Evolutionary conservation across 2,329 filamentous ascomycete genomes (phyloP).

Genomic region (Aspergillus puulaauensis): DNA sequence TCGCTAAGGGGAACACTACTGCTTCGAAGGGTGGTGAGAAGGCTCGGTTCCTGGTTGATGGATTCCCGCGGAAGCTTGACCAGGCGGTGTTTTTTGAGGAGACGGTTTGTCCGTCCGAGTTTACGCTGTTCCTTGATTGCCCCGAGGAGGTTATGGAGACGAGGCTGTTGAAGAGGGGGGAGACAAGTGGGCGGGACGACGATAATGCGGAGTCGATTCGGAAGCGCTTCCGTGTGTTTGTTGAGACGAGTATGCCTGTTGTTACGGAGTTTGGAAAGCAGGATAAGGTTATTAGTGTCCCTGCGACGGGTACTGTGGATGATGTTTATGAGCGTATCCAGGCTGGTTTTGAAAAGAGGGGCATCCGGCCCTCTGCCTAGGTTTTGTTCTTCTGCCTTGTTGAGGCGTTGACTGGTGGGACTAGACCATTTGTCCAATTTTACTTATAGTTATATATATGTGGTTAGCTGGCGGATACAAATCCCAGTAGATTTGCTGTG

Average conservation of each 20-base stretch:
- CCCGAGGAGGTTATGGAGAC: slow-evolving; percentile 84
- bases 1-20: background rate
- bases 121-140: slow-evolving; percentile 94
- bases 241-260: slow-evolving; percentile 97
- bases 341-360: slow-evolving; percentile 47
- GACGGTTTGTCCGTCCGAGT: slow-evolving; percentile 75
- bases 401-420: background rate
- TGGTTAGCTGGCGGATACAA: background rate
- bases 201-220: slow-evolving; percentile 95
- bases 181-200: slow-evolving; percentile 87
- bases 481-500: background rate
- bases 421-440: background rate
- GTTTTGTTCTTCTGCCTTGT: background rate
- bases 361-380: slow-evolving; percentile 24
- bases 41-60: slow-evolving; percentile 73
- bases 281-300: slow-evolving; percentile 76
- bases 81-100: slow-evolving; percentile 94
- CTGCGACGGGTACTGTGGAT: slow-evolving; percentile 68
- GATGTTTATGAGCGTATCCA: slow-evolving; percentile 60
- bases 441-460: background rate
- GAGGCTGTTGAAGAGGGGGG: slow-evolving; percentile 80
- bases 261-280: slow-evolving; percentile 78
- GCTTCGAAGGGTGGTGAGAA: slow-evolving; percentile 35
- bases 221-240: slow-evolving; percentile 92
- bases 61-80: slow-evolving; percentile 96